Base-by-base conservation (phyloP, 192 early-diverging fungal genomes). In the Phlyctochytrium bullatum region DNA sequence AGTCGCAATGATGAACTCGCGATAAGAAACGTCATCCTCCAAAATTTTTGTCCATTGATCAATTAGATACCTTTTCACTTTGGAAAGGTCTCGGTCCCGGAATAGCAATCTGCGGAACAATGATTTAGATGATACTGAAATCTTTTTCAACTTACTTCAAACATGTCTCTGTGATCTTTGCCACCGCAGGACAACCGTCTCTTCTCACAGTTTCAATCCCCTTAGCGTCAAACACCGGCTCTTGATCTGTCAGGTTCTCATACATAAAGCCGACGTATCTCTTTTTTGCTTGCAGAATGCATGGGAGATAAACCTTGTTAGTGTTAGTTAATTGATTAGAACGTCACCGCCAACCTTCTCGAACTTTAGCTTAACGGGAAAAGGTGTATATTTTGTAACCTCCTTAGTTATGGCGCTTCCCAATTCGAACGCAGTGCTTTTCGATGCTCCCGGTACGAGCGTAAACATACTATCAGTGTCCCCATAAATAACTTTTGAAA, bases 391-490 rank as follows among this genome's bases (percentile, higher is more conserved):
- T 24, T 71, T 57, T 0, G 94, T 94, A 36, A 97, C 82, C 0
- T 79, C 83, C 14, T 86, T 77, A 0, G 92, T 88, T 36, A 98
- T 95, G 56, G 91, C 90, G 0, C 86, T 78, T 1, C 92, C 96
- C 68, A 93, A 79, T n/a, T 76, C 68, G 73, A 95, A 93, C 0
- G 96, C 96, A 25, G 85, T 69, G 35, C 85, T 79, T 31, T 88
- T 81, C 1, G 86, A 86, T 32, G 73, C 73, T 12, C 90, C 92
- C 14, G 86, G 88, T 10, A 85, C 58, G 34, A 79, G 33, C 28
- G 96, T 83, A 86, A 98, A 98, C 59, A 98, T 73, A 67, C 88
- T 90, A 77, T 97, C 96, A 0, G 96, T 98, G 68, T 98, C 96
- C 0, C 94, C 94, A 74, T 97, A 96, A 0, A 96, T 92, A 1